These are phyloP conservation scores for Boletus subparvulus DNA, from an alignment of 768 basidiomycete species.

Conservation along the genomic window DNA sequence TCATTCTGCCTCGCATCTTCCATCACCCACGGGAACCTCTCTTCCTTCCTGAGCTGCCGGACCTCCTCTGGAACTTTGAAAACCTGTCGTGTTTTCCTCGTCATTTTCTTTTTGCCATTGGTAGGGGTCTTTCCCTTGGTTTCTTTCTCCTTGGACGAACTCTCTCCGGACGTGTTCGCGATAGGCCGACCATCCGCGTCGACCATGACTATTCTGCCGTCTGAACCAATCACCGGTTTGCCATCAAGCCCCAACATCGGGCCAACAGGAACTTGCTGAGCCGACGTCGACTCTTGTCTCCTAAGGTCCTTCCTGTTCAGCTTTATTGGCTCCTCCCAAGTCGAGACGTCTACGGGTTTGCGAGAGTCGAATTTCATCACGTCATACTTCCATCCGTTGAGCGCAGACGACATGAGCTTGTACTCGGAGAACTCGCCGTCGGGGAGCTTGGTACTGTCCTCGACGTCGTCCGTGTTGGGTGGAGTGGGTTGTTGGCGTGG, in stretches of 20 bases:
- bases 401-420: conserved; percentile 72
- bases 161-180: conserved; percentile 34
- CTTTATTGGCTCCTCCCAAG: conserved; percentile 76
- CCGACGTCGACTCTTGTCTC: conserved; percentile 41
- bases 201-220: conserved; percentile 79
- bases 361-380: conserved; percentile 88
- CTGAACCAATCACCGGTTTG: conserved; percentile 75
- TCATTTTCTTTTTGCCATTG: conserved; percentile 68
- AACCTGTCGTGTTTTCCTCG: conserved; percentile 82
- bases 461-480: conserved; percentile 44
- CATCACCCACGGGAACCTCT: conserved; percentile 90
- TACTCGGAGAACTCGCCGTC: conserved; percentile 73
- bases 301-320: conserved; percentile 83
- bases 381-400: conserved; percentile 89
- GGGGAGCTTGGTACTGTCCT: conserved; percentile 56
- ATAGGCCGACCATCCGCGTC: conserved; percentile 77
- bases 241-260: conserved; percentile 84
- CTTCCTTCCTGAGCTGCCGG: conserved; percentile 78
- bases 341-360: conserved; percentile 64
- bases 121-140: conserved; percentile 44
- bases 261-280: conserved; percentile 52
- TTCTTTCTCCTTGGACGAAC: conserved; percentile 32
- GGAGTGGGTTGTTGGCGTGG: conserved; percentile 43
- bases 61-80: conserved; percentile 78
- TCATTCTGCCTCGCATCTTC: conserved; percentile 74